Percentiles rank a stretch among this genome's conserved stretches.
Conservation (phyloP, 768 basidiomycete genomes). For the Boletus sp. region DNA sequence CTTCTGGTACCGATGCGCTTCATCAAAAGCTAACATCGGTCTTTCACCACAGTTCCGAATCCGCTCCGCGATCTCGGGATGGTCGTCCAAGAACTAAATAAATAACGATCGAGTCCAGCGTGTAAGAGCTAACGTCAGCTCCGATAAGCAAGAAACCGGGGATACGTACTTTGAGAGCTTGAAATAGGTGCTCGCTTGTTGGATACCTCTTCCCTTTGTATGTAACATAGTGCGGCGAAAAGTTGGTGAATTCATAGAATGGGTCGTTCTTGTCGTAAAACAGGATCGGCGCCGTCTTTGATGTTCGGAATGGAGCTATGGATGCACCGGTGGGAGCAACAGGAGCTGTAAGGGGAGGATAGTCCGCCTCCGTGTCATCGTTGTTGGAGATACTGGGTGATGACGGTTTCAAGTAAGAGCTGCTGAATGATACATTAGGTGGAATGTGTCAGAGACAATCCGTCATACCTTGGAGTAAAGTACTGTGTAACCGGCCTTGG, state of each 20-base stretch:
- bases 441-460: background rate
- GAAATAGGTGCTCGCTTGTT: constrained; percentile 77
- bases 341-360: constrained; percentile 35
- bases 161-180: constrained; percentile 60
- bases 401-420: constrained; percentile 14
- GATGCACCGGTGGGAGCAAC: constrained; percentile 28
- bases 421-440: constrained; percentile 6
- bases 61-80: constrained; percentile 65
- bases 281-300: constrained; percentile 41
- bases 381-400: constrained; percentile 3
- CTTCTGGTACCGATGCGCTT: constrained; percentile 62
- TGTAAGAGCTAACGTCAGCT: background rate
- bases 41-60: constrained; percentile 62
- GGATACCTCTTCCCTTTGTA: constrained; percentile 67
- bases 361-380: constrained; percentile 18
- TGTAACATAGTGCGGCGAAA: constrained; percentile 61
- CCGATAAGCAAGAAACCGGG: background rate
- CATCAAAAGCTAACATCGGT: constrained; percentile 63
- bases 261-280: constrained; percentile 67
- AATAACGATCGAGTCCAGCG: background rate
- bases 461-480: constrained; percentile 17
- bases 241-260: constrained; percentile 73
- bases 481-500: constrained; percentile 27
- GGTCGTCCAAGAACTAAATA: constrained; percentile 54
- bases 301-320: constrained; percentile 26